Percentiles rank a stretch among this genome's conserved stretches.
Evolutionary conservation across 805 yeast species (phyloP).

Genomic region (Candida krabiensis): DNA sequence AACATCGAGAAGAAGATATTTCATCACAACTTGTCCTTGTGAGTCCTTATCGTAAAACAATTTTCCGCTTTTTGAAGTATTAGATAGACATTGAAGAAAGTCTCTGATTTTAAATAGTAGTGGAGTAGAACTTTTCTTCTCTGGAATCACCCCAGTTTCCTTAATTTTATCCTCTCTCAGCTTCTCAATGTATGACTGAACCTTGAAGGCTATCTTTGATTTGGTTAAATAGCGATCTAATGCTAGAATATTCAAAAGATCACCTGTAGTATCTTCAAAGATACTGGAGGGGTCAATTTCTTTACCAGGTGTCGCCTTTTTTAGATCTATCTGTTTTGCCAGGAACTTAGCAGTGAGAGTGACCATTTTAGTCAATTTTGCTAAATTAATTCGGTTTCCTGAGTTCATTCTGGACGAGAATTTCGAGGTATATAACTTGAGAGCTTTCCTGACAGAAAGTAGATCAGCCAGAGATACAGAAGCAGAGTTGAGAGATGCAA

Average conservation of each 20-base stretch:
- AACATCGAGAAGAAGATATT: conserved; percentile 80
- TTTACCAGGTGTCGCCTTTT: conserved; percentile 48
- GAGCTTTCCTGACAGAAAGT: conserved; percentile 40
- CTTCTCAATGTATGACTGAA: conserved; percentile 65
- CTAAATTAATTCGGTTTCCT: conserved; percentile 67
- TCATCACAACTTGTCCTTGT: conserved; percentile 39
- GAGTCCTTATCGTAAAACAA: conserved; percentile 56
- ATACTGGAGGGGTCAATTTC: conserved; percentile 53
- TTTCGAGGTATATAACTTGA: conserved; percentile 55
- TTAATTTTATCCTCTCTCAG: conserved; percentile 11
- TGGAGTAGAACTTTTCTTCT: conserved; percentile 40
- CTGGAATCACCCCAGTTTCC: conserved; percentile 6
- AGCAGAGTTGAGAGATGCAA: conserved; percentile 67
- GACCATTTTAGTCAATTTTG: conserved; percentile 61
- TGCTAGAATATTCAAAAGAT: conserved; percentile 66
- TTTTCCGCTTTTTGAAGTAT: conserved; percentile 79
- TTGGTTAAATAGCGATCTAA: conserved; percentile 61
- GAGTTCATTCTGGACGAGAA: conserved; percentile 67
- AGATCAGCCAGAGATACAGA: conserved; percentile 54
- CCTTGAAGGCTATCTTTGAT: conserved; percentile 80
- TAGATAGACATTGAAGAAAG: conserved; percentile 63
- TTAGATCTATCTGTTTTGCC: conserved; percentile 24
- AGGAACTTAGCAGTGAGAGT: conserved; percentile 52
- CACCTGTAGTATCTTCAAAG: conserved; percentile 61
- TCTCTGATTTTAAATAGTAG: conserved; percentile 63